Percentiles rank a stretch among this genome's conserved stretches.
These are phyloP conservation scores for Hydrangea macrophylla DNA, from an alignment of 148 eudicot genomes.

Conservation along the genomic window DNA sequence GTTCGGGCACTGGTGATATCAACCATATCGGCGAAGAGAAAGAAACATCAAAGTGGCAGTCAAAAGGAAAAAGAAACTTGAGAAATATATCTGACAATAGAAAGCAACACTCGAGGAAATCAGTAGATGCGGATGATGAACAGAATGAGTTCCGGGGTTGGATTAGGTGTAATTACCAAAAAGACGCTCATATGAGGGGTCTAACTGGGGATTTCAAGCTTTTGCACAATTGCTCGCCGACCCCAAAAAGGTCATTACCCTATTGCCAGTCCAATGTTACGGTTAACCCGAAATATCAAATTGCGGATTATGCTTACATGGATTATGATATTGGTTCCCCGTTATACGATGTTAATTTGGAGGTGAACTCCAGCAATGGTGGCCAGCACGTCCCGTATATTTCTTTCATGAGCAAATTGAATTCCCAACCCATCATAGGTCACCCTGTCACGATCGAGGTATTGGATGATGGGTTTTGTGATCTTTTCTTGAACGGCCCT, in stretches of 20 bases:
- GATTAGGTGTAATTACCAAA: constrained; percentile 26
- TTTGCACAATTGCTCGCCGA: constrained; percentile 10
- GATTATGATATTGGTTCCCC: constrained; percentile 19
- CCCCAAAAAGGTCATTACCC: constrained; percentile 34
- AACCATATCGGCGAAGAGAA: constrained; percentile 31
- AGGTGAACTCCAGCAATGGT: constrained; percentile 56
- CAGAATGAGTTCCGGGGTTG: constrained; percentile 38
- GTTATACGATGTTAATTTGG: constrained; percentile 56
- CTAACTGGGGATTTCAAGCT: constrained; percentile 10
- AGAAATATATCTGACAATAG: constrained; percentile 37
- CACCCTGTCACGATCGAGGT: constrained; percentile 68
- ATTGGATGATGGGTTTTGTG: constrained; percentile 57
- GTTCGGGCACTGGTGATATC: constrained; percentile 39
- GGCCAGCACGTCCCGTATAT: constrained; percentile 71
- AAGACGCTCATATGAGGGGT: neutral
- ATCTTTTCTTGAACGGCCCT: constrained; percentile 23
- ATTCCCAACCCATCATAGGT: constrained; percentile 60
- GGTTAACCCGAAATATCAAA: constrained; percentile 39
- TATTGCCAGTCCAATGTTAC: constrained; percentile 53
- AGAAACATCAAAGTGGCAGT: constrained; percentile 71
- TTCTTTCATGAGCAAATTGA: constrained; percentile 74
- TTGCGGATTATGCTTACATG: constrained; percentile 32
- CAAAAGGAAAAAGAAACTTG: constrained; percentile 71
- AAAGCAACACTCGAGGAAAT: constrained; percentile 26
- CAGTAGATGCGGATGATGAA: constrained; percentile 28